Evolutionary conservation across 345 rosid genomes (phyloP).

Genomic region (Mangifera indica): DNA sequence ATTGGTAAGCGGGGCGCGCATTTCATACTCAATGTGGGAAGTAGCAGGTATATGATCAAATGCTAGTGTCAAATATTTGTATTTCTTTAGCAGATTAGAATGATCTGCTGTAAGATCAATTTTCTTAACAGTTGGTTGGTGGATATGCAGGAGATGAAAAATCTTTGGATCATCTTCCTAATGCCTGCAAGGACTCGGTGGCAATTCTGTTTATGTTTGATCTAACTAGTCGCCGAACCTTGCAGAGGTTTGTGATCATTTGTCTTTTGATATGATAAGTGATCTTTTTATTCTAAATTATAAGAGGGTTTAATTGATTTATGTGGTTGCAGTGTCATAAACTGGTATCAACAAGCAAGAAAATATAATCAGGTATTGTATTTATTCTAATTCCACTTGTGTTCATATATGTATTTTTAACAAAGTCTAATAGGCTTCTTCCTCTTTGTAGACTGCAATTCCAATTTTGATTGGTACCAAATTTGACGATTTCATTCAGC

Average conservation of each 20-base stretch:
- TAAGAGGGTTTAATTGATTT: neutral
- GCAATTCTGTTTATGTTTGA: conserved; percentile 91
- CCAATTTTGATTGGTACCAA: conserved; percentile 85
- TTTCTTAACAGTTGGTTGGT: neutral
- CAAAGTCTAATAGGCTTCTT: neutral
- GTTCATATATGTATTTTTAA: neutral
- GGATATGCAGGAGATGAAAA: conserved; percentile 49
- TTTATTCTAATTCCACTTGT: neutral
- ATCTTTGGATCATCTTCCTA: conserved; percentile 49
- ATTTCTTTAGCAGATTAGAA: neutral
- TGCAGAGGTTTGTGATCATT: conserved; percentile 45
- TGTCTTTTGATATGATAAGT: neutral
- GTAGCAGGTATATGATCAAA: conserved; percentile 50
- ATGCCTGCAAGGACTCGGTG: conserved; percentile 79
- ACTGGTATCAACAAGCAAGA: conserved; percentile 82
- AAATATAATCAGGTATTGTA: conserved; percentile 71
- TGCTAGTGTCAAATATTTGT: neutral
- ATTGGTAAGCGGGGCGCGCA: conserved; percentile 66
- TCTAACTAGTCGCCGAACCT: conserved; percentile 79
- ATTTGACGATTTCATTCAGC: conserved; percentile 93
- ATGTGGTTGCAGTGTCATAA: conserved; percentile 51
- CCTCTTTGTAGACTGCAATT: conserved; percentile 65
- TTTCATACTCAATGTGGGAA: conserved; percentile 84
- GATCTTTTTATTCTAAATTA: neutral
- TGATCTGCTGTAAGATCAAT: neutral